phyloP scores from a whole-genome alignment of 331 rosid genomes.

The Cucumis variabilis region DNA sequence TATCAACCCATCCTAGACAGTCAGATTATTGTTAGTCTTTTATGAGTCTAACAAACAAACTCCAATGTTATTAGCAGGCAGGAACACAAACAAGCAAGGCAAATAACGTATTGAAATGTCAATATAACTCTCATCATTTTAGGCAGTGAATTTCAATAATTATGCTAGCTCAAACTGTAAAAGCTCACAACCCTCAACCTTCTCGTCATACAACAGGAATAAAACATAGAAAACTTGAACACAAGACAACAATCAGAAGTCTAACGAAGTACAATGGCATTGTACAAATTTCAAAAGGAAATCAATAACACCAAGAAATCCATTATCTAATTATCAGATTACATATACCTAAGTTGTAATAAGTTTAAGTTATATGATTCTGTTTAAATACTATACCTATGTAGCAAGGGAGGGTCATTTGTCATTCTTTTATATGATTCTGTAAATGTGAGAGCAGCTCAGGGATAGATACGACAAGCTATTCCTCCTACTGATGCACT shows the following conservation, averaged over 20 bases:
- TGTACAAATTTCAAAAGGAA: not conserved
- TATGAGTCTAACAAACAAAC: conserved; percentile 8
- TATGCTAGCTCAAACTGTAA: not conserved
- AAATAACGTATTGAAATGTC: not conserved
- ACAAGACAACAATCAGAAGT: not conserved
- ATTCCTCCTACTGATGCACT: too few relatives aligned
- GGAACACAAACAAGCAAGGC: conserved; percentile 8
- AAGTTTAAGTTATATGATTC: too few relatives aligned
- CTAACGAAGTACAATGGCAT: not conserved
- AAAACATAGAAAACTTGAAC: not conserved
- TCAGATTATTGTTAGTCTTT: not conserved
- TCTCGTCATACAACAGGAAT: not conserved
- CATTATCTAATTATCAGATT: not conserved
- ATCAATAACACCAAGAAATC: conserved; percentile 18
- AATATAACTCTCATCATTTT: not conserved
- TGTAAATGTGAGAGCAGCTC: too few relatives aligned
- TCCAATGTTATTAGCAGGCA: not conserved
- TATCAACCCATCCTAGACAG: not conserved
- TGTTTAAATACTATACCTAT: too few relatives aligned
- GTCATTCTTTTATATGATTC: too few relatives aligned
- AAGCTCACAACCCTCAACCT: not conserved
- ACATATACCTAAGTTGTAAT: too few relatives aligned
- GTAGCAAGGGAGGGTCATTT: too few relatives aligned
- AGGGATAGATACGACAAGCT: too few relatives aligned
- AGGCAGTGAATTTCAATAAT: not conserved